Base-by-base conservation (phyloP, 176 grass and related monocot genomes). In the Oryza glaberrima region DNA sequence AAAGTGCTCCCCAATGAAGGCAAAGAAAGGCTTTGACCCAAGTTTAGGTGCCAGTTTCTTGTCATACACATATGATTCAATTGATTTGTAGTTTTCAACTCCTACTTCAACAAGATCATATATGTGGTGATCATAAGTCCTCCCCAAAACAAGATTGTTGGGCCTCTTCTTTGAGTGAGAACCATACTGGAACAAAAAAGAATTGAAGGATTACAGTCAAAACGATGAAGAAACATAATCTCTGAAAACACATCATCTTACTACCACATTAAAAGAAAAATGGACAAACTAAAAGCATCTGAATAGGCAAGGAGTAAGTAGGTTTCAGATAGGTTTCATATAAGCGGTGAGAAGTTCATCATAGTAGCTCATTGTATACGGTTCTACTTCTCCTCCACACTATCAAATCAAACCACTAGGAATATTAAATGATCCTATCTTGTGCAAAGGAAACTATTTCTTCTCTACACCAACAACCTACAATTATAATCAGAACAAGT, bases 111-210 rank as follows among this genome's bases (percentile, higher is more conserved):
- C 81, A 84, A 98, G 93, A 78, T 98, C 96, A 77, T 98, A 98
- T 83, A 98, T 90, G 71, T 95, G 93, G 91, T 98, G 93, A 71
- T 98, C 93, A 7, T 92, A 98, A 4, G 92, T 98, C 76, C 93
- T 90, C 69, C 91, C 96, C 10, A 98, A 75, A 67, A 94, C 88
- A 41, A 98, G 84, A 82, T 98, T 95, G 88, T 95, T 92, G 38
- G 91, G 96, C 65, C 96, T 94, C 89, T 98, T 98, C 89, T 98
- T 98, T 78, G 93, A 94, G 90, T 98, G 96, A 70, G 93, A 92
- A 89, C 96, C 96, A 84, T 89, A 94, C 96, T 98, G 75, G 66
- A 84, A 25, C 49, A 54, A 58, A 43, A 56, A 26, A 44, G 26
- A 74, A 34, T 32, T 32, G 6, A 61, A 56, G 5, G 52, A 56